Evolutionary conservation across 371 early-diverging fungal species (phyloP), one percentile per base, ranked within the genome.

Genomic region (Mortierella sp.): DNA sequence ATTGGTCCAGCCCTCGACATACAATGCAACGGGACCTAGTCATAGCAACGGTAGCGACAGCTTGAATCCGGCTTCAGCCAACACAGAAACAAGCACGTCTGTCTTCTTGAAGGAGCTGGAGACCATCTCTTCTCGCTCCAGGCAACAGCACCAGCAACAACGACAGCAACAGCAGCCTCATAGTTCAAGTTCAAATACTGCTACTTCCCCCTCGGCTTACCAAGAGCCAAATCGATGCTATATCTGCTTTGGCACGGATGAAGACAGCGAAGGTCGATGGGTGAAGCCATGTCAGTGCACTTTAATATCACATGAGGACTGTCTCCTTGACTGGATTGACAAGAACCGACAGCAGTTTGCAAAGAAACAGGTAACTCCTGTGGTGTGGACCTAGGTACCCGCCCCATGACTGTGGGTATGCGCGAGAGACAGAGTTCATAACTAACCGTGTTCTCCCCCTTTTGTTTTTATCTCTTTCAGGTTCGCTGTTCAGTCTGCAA

Each of bases 401-500:
- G n/a, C n/a, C n/a, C n/a, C n/a, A n/a, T n/a, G n/a, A n/a, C n/a
- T n/a, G n/a, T n/a, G n/a, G n/a, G n/a, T n/a, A n/a, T n/a, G n/a
- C n/a, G n/a, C n/a, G n/a, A n/a, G n/a, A n/a, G n/a, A n/a, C n/a
- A n/a, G n/a, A n/a, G n/a, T n/a, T n/a, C n/a, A n/a, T 17, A 14
- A 6, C 39, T 66, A 34, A 27, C 43, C 52, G 17, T 39, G 60
- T 27, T 26, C n/a, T 49, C n/a, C 34, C 48, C 27, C 9, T 56
- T 43, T 5, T 34, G 2, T 48, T 28, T 26, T 31, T 37, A 12
- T 6, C 5, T n/a, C 32, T 32, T 12, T 6, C 30, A 90, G 88
- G 89, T 90, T 0, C 81, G 82, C 17, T 93, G 93, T 53, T 92
- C 93, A n/a, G 92, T 92, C 55, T 93, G 93, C 71, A 87, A 84